Conservation (phyloP, 495 filamentous ascomycete species). For the Aspergillus haitiensis region DNA sequence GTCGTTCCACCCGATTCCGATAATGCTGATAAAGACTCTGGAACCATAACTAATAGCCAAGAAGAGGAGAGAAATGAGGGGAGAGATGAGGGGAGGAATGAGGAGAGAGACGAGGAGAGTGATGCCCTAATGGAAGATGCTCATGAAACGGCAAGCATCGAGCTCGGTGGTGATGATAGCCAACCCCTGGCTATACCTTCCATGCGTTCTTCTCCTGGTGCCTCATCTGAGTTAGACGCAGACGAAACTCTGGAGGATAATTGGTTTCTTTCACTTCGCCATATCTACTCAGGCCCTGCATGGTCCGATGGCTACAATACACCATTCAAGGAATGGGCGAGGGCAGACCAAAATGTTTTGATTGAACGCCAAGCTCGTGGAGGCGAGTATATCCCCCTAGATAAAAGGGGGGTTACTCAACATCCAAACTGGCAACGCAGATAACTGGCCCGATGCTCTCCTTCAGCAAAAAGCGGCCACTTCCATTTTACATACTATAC, state of each 20-base stretch:
- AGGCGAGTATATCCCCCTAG: constrained; percentile 28
- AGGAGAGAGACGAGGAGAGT: constrained; percentile 11
- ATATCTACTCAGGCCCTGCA: constrained; percentile 25
- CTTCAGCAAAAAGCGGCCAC: background rate
- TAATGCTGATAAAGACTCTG: background rate
- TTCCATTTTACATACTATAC: background rate
- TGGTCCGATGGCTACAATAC: constrained; percentile 43
- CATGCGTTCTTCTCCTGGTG: background rate
- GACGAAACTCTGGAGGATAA: constrained; percentile 28
- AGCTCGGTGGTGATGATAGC: constrained; percentile 38
- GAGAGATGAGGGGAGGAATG: constrained; percentile 13
- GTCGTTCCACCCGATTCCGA: background rate
- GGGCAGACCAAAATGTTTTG: constrained; percentile 38
- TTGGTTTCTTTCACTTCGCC: constrained; percentile 41
- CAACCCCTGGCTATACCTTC: background rate
- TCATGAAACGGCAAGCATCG: constrained; percentile 46
- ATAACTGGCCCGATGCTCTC: too few species aligned
- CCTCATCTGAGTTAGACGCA: constrained; percentile 1
- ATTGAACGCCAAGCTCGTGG: constrained; percentile 33
- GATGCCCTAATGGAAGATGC: constrained; percentile 25
- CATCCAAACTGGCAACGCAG: constrained; percentile 21
- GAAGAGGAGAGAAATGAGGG: background rate
- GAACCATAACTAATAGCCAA: background rate
- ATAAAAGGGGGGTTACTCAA: constrained; percentile 40
- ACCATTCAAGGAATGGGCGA: constrained; percentile 46